These are phyloP conservation scores for Pharnaceum exiguum DNA, from an alignment of 148 eudicot genomes.

Conservation along the genomic window DNA sequence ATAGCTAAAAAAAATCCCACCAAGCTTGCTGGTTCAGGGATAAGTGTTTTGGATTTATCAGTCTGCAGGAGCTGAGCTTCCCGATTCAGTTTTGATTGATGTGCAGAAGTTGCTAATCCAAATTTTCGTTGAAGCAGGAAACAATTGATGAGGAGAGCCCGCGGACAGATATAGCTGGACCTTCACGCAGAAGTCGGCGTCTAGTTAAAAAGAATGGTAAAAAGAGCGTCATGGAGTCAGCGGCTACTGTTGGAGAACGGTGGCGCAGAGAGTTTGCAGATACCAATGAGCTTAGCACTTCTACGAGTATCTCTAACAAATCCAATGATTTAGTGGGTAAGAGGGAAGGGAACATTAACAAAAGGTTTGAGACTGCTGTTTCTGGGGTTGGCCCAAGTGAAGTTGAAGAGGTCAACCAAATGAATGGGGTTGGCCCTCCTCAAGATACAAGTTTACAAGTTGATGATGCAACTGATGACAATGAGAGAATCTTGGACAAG, in stretches of 20 bases:
- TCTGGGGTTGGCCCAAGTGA: slow-evolving; percentile 10
- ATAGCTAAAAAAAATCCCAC: neutral
- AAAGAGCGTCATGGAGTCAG: slow-evolving; percentile 8
- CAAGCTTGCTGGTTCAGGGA: neutral
- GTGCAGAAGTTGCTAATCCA: slow-evolving; percentile 23
- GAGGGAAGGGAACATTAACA: slow-evolving; percentile 22
- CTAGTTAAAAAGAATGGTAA: slow-evolving; percentile 44
- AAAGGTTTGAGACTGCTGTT: slow-evolving; percentile 15
- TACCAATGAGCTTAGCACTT: slow-evolving; percentile 10
- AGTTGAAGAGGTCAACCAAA: slow-evolving; percentile 14
- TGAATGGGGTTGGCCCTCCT: slow-evolving; percentile 9
- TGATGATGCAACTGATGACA: slow-evolving; percentile 16
- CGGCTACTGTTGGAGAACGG: slow-evolving; percentile 19
- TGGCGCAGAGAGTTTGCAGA: slow-evolving; percentile 12
- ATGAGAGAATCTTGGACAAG: slow-evolving; percentile 17
- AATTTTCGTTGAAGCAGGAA: slow-evolving; percentile 22
- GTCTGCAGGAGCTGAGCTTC: slow-evolving; percentile 1
- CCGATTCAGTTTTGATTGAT: slow-evolving; percentile 10
- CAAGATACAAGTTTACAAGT: slow-evolving; percentile 11
- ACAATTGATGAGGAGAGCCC: slow-evolving; percentile 12
- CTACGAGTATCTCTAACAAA: slow-evolving; percentile 18
- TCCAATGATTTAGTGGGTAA: slow-evolving; percentile 18
- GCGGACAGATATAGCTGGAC: slow-evolving; percentile 25
- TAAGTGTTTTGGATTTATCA: neutral
- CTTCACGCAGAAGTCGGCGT: slow-evolving; percentile 39